phyloP scores from a whole-genome alignment of 2,329 filamentous ascomycete genomes.

The Cladosporium colombiae region DNA sequence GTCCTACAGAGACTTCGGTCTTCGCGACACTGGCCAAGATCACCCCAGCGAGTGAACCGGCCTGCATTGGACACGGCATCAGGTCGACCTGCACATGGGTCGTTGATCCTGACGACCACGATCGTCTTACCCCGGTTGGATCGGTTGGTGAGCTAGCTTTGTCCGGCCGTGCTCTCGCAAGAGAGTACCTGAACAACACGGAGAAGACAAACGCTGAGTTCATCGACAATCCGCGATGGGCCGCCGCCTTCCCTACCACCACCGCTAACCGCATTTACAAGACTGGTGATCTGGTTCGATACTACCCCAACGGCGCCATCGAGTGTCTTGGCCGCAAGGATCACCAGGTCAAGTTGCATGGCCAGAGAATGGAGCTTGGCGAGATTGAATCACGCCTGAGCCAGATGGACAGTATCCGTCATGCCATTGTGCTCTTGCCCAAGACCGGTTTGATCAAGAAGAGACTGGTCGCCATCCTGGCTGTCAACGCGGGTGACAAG shows the following conservation, averaged over 20 bases:
- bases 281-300: constrained; percentile 29
- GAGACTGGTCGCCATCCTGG: constrained; percentile 13
- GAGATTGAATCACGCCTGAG: constrained; percentile 66
- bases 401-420: constrained; percentile 19
- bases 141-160: constrained; percentile 25
- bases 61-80: constrained; percentile 20
- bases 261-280: constrained; percentile 21
- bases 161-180: constrained; percentile 25
- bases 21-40: constrained; percentile 19
- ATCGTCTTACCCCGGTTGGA: constrained; percentile 22
- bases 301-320: constrained; percentile 25
- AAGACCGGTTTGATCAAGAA: constrained; percentile 17
- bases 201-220: constrained; percentile 18
- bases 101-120: constrained; percentile 24
- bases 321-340: constrained; percentile 68
- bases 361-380: constrained; percentile 72
- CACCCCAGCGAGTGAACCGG: constrained; percentile 2
- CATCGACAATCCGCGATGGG: constrained; percentile 17
- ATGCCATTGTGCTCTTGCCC: constrained; percentile 20
- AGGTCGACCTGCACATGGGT: constrained; percentile 20
- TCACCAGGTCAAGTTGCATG: constrained; percentile 75
- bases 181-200: constrained; percentile 25
- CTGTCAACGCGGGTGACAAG: constrained; percentile 12
- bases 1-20: constrained; percentile 26
- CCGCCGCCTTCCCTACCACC: constrained; percentile 5